Percentiles rank a stretch among this genome's conserved stretches.
Evolutionary conservation across 257 asterid genomes (phyloP).

Genomic region (Solanum gracilifrons): DNA sequence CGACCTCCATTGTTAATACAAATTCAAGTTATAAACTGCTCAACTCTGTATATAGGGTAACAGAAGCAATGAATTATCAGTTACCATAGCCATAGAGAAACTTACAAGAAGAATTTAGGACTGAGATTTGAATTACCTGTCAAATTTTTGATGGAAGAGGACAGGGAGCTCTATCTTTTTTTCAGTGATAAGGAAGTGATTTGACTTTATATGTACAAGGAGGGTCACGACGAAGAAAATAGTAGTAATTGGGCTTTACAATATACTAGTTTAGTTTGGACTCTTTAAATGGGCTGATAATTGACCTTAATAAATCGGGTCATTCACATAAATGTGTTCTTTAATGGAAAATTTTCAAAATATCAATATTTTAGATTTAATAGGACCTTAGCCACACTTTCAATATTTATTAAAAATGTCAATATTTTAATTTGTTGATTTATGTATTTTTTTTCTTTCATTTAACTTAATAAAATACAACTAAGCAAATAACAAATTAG

Average conservation of each 20-base stretch:
- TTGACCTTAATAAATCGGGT: neutral
- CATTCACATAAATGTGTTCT: too few relatives aligned
- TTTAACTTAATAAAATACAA: too few relatives aligned
- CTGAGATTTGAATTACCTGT: neutral
- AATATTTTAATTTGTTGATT: too few relatives aligned
- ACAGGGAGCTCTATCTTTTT: neutral
- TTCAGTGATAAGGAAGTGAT: neutral
- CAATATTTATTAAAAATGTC: too few relatives aligned
- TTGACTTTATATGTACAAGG: neutral
- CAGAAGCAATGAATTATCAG: neutral
- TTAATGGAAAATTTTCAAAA: too few relatives aligned
- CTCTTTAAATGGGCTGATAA: neutral
- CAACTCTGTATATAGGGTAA: neutral
- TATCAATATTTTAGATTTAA: too few relatives aligned
- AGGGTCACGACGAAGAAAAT: neutral
- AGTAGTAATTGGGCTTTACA: neutral
- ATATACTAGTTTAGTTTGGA: neutral
- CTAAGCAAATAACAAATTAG: too few relatives aligned
- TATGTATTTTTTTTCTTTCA: too few relatives aligned
- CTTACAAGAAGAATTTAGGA: neutral
- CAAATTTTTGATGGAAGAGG: neutral
- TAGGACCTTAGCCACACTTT: too few relatives aligned
- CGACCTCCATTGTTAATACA: conserved; percentile 24
- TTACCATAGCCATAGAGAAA: neutral
- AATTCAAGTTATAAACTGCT: conserved; percentile 21